A percentile compares a stretch with the other conserved stretches of the same genome.
phyloP scores from a whole-genome alignment of 1,284 basidiomycete genomes.

The Tausonia pullulans region DNA sequence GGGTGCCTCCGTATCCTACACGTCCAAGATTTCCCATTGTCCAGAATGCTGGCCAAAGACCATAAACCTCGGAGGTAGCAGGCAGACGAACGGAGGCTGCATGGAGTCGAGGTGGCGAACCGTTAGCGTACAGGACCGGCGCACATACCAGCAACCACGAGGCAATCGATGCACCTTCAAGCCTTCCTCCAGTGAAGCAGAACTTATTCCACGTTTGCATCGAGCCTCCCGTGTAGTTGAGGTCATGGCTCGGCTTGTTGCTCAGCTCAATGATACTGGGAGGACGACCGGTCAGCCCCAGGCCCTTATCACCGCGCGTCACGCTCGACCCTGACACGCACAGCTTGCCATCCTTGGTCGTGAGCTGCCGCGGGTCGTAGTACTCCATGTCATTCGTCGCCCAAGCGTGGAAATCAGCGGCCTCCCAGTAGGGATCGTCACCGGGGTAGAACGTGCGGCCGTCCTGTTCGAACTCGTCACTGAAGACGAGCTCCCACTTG shows the following conservation, averaged over 20 bases:
- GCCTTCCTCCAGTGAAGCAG: constrained; percentile 67
- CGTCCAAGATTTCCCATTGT: constrained; percentile 25
- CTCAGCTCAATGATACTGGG: constrained; percentile 42
- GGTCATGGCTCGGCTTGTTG: constrained; percentile 47
- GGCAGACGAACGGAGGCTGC: constrained; percentile 58
- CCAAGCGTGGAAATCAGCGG: constrained; percentile 34
- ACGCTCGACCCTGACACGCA: no score
- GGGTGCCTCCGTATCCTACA: constrained; percentile 37
- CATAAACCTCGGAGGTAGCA: constrained; percentile 47
- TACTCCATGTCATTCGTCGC: constrained; percentile 33
- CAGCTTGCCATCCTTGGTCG: constrained; percentile 42
- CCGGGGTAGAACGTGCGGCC: constrained; percentile 49
- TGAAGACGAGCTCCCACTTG: constrained; percentile 58
- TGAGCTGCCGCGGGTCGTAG: constrained; percentile 50
- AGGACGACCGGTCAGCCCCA: constrained; percentile 44
- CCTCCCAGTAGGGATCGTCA: constrained; percentile 47
- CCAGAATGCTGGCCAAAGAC: constrained; percentile 58
- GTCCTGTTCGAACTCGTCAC: constrained; percentile 77
- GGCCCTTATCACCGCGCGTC: no score
- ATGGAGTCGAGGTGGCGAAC: neutral
- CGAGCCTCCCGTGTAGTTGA: constrained; percentile 46
- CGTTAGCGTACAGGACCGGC: no score
- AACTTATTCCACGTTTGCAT: constrained; percentile 78
- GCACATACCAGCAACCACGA: neutral
- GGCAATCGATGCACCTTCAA: constrained; percentile 44